These are phyloP conservation scores for Arabis alpina DNA, from an alignment of 345 rosid genomes.

Conservation along the genomic window DNA sequence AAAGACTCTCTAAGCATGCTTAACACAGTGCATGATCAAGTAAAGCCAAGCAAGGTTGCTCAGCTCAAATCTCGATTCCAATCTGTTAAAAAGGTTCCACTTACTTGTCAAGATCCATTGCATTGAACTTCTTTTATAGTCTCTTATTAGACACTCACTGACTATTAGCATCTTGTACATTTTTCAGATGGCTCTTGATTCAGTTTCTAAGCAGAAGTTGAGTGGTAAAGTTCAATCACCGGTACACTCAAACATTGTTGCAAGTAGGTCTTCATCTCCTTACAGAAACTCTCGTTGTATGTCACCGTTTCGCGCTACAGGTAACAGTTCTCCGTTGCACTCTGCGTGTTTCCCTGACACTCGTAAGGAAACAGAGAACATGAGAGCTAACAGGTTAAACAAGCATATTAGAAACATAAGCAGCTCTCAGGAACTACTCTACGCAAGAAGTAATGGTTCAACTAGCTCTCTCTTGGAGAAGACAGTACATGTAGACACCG, in stretches of 20 bases:
- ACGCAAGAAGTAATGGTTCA: slow-evolving; percentile 39
- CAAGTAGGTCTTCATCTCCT: slow-evolving; percentile 61
- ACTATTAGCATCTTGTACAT: slow-evolving; percentile 25
- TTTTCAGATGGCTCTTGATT: slow-evolving; percentile 55
- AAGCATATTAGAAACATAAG: slow-evolving; percentile 49
- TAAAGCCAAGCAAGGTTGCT: slow-evolving; percentile 53
- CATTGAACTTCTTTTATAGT: too few species aligned
- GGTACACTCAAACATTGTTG: slow-evolving; percentile 35
- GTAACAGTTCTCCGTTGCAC: slow-evolving; percentile 57
- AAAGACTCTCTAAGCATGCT: slow-evolving; percentile 61
- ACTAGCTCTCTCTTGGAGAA: slow-evolving; percentile 60
- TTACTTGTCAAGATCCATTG: too few species aligned
- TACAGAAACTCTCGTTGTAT: slow-evolving; percentile 52
- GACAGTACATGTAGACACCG: slow-evolving; percentile 67
- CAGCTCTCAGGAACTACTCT: slow-evolving; percentile 56
- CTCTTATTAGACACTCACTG: neutral
- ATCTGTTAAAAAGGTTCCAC: slow-evolving; percentile 56
- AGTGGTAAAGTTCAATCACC: slow-evolving; percentile 51
- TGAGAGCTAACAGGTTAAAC: slow-evolving; percentile 50
- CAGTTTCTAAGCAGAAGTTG: slow-evolving; percentile 47
- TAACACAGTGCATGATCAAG: slow-evolving; percentile 52
- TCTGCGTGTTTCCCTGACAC: slow-evolving; percentile 42
- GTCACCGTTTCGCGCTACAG: slow-evolving; percentile 60
- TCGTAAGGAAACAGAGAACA: slow-evolving; percentile 62
- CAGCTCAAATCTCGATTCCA: slow-evolving; percentile 51